Percentiles rank a stretch among this genome's conserved stretches.
Evolutionary conservation across 2,329 filamentous ascomycete genomes (phyloP).

Genomic region (Sphaerostilbella broomeana): DNA sequence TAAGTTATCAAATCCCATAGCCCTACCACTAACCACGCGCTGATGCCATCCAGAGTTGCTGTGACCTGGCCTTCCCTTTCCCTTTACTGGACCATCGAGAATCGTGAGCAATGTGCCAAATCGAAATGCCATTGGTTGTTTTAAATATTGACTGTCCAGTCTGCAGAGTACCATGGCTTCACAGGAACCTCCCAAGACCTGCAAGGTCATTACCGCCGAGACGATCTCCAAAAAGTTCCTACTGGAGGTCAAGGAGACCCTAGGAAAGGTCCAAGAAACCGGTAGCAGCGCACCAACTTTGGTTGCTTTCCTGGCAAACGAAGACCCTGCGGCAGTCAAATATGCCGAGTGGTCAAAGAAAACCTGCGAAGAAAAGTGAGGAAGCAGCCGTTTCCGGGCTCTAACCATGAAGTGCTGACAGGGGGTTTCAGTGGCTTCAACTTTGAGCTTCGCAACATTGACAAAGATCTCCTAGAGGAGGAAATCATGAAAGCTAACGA

Average conservation of each 20-base stretch:
- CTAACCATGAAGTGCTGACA: constrained; percentile 12
- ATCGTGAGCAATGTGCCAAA: constrained; percentile 2
- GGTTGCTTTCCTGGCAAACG: constrained; percentile 87
- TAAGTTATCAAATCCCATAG: too few species aligned
- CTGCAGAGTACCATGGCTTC: constrained; percentile 24
- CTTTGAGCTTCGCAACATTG: constrained; percentile 77
- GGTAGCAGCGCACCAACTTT: constrained; percentile 59
- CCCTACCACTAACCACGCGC: too few species aligned
- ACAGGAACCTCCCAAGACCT: constrained; percentile 54
- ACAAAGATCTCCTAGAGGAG: constrained; percentile 86
- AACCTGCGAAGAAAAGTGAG: constrained; percentile 93
- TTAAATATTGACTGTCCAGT: too few species aligned
- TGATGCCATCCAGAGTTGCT: too few species aligned
- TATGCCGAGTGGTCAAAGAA: constrained; percentile 98
- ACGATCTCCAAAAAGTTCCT: constrained; percentile 79
- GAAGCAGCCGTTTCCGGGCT: constrained; percentile 13
- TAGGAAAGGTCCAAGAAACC: constrained; percentile 61
- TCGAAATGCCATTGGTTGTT: too few species aligned
- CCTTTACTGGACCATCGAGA: too few species aligned
- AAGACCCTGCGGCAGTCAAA: constrained; percentile 81
- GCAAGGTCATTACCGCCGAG: constrained; percentile 88
- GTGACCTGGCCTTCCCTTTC: too few species aligned
- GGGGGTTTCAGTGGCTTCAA: constrained; percentile 63
- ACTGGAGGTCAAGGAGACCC: constrained; percentile 67
- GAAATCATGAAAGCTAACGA: constrained; percentile 78